phyloP scores from a whole-genome alignment of 768 basidiomycete species.

The Crucibulum laeve region DNA sequence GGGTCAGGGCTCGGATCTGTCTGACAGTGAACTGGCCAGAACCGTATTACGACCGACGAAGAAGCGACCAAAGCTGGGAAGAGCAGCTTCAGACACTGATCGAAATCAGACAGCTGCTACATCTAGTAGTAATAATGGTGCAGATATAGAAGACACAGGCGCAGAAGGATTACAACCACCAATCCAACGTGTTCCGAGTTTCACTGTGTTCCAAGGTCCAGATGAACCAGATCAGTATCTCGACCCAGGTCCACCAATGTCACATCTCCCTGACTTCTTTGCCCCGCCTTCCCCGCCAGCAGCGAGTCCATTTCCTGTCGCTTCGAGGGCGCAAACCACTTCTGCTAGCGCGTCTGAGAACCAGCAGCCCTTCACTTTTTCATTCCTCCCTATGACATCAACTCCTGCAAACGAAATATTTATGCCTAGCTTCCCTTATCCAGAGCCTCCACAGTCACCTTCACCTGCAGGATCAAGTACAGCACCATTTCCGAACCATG shows the following conservation, averaged over 20 bases:
- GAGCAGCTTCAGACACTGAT: background rate
- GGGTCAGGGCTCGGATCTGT: conserved; percentile 30
- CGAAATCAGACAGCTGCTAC: background rate
- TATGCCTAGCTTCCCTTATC: conserved; percentile 43
- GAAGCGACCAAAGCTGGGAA: conserved; percentile 45
- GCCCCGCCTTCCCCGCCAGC: conserved; percentile 30
- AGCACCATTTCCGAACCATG: conserved; percentile 18
- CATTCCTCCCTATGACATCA: conserved; percentile 46
- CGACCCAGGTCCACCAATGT: conserved; percentile 48
- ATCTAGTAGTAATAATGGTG: background rate
- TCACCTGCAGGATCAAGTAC: conserved; percentile 37
- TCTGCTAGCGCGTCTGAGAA: conserved; percentile 51
- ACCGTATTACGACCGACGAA: conserved; percentile 39
- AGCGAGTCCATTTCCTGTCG: conserved; percentile 11
- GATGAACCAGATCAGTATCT: conserved; percentile 26
- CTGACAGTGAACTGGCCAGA: conserved; percentile 32
- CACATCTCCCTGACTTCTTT: conserved; percentile 50
- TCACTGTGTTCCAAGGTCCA: conserved; percentile 46
- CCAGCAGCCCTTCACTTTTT: conserved; percentile 47
- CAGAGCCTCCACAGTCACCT: conserved; percentile 56
- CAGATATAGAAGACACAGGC: conserved; percentile 9
- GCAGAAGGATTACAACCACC: conserved; percentile 9
- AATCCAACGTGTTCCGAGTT: conserved; percentile 31
- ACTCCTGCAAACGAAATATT: conserved; percentile 44
- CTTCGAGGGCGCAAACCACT: conserved; percentile 25